Percentiles rank a stretch among this genome's conserved stretches.
Evolutionary conservation across 805 yeast genomes (phyloP).

Genomic region (Trichomonascus vanleenenianus): DNA sequence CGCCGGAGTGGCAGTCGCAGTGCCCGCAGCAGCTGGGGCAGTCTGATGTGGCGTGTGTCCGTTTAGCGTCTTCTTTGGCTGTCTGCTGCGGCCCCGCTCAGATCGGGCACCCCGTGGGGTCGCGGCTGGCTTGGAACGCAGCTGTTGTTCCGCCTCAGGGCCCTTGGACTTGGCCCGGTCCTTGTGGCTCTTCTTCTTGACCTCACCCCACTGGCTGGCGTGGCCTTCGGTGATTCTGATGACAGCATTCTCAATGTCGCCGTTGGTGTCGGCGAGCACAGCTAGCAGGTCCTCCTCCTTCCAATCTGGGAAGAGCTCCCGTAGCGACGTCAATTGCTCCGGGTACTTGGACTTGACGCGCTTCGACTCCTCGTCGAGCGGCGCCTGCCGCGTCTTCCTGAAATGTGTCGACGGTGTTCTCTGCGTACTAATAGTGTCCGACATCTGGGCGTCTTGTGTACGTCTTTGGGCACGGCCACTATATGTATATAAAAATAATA

Average conservation of each 20-base stretch:
- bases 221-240: conserved; percentile 86
- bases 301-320: conserved; percentile 95
- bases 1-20: not conserved
- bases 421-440: not conserved
- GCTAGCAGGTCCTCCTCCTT: conserved; percentile 70
- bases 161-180: conserved; percentile 15
- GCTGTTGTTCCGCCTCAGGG: conserved; percentile 15
- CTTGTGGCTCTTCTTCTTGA: conserved; percentile 41
- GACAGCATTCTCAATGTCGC: conserved; percentile 71
- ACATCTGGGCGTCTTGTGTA: not conserved
- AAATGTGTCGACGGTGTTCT: not conserved
- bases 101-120: conserved; percentile 17
- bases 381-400: conserved; percentile 2
- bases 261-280: conserved; percentile 62
- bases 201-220: conserved; percentile 91
- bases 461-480: no score
- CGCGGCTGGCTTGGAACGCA: conserved; percentile 6
- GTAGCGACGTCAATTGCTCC: conserved; percentile 44
- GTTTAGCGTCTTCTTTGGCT: conserved; percentile 10
- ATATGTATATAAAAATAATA: not conserved
- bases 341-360: conserved; percentile 27
- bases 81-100: conserved; percentile 17
- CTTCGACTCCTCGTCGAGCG: conserved; percentile 24
- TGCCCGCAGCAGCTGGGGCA: conserved; percentile 5
- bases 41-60: conserved; percentile 16